phyloP scores from a whole-genome alignment of 768 basidiomycete genomes.

The Russula olivacea region DNA sequence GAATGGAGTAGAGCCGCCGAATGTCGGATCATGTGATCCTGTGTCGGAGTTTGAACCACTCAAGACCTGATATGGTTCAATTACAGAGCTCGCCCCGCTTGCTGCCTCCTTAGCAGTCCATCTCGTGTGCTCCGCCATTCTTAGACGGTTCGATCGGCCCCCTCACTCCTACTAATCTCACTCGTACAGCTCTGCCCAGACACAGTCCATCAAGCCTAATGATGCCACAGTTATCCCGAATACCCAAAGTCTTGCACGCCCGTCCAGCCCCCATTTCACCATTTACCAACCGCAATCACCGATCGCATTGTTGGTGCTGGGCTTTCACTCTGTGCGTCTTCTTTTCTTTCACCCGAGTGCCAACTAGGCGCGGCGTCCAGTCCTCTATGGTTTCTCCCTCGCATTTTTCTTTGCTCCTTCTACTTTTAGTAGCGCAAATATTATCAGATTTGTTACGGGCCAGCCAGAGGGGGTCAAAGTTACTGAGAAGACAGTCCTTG shows the following conservation, averaged over 20 bases:
- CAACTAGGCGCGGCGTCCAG: conserved; percentile 35
- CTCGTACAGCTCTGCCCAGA: conserved; percentile 48
- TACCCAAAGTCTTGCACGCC: conserved; percentile 80
- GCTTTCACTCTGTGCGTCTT: conserved; percentile 65
- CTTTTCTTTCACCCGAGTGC: not conserved
- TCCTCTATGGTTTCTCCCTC: conserved; percentile 83
- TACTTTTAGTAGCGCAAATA: conserved; percentile 70
- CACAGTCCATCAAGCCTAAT: conserved; percentile 57
- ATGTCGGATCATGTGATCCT: not conserved
- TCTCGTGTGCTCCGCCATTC: conserved; percentile 11
- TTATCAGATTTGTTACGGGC: conserved; percentile 63
- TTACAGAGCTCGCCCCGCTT: not conserved
- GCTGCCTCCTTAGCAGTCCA: conserved; percentile 19
- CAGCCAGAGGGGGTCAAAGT: conserved; percentile 77
- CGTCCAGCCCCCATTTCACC: conserved; percentile 89
- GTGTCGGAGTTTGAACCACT: conserved; percentile 14
- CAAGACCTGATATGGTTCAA: conserved; percentile 30
- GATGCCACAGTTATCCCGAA: conserved; percentile 66
- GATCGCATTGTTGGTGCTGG: conserved; percentile 82
- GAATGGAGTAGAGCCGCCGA: too few relatives aligned
- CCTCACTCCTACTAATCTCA: not conserved
- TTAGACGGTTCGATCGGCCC: conserved; percentile 24
- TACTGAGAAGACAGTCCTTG: conserved; percentile 69
- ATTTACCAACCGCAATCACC: conserved; percentile 94
- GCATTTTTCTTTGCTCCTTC: conserved; percentile 80